These are phyloP conservation scores for Whalleya microplaca DNA, from an alignment of 2,329 filamentous ascomycete species.

Conservation along the genomic window DNA sequence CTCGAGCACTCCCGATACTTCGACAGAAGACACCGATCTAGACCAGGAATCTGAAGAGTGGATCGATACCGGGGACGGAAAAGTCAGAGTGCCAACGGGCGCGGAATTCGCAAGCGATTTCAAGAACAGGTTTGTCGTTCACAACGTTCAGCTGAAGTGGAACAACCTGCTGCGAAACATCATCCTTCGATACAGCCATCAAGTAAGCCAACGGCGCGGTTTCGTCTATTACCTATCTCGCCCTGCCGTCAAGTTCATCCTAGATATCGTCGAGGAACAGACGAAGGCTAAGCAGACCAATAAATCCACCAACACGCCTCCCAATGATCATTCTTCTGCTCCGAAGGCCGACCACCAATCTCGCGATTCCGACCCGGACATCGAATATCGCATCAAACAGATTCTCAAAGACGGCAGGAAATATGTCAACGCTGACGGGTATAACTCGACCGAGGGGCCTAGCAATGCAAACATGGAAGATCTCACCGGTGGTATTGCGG, in stretches of 20 bases:
- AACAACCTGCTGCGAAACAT: slow-evolving; percentile 96
- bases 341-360: slow-evolving; percentile 49
- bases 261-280: slow-evolving; percentile 97
- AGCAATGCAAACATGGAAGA: slow-evolving; percentile 59
- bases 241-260: slow-evolving; percentile 93
- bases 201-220: slow-evolving; percentile 91
- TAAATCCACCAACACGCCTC: slow-evolving; percentile 33
- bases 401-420: slow-evolving; percentile 83
- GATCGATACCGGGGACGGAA: slow-evolving; percentile 58
- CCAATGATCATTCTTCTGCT: slow-evolving; percentile 35
- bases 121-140: slow-evolving; percentile 96
- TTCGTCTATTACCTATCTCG: slow-evolving; percentile 98
- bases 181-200: slow-evolving; percentile 94
- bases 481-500: slow-evolving; percentile 75
- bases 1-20: slow-evolving; percentile 31
- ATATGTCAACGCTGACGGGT: slow-evolving; percentile 75
- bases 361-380: slow-evolving; percentile 64
- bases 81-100: slow-evolving; percentile 68
- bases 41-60: slow-evolving; percentile 44
- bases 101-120: slow-evolving; percentile 92
- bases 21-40: slow-evolving; percentile 28
- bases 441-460: slow-evolving; percentile 40
- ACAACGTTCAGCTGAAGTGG: slow-evolving; percentile 98
- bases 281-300: slow-evolving; percentile 65
- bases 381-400: slow-evolving; percentile 85